Conservation (phyloP, 441 rosid species). For the Croton laevigatus region DNA sequence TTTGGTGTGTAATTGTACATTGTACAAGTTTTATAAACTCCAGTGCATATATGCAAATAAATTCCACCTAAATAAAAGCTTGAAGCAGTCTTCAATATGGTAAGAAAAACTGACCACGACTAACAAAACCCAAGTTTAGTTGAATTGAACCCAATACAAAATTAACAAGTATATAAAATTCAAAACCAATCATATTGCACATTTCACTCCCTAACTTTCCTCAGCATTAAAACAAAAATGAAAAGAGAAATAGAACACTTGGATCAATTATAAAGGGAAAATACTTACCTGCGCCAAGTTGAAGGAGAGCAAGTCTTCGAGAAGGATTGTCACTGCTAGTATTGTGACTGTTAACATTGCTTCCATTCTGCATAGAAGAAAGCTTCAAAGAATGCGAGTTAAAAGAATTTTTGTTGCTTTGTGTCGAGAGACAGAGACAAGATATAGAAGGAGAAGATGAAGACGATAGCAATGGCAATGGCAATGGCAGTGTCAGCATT, state of each 20-base stretch:
- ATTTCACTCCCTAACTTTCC: not conserved
- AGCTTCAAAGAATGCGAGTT: constrained; percentile 4
- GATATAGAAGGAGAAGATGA: not conserved
- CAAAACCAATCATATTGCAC: not conserved
- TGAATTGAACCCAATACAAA: not conserved
- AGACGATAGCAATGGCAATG: not conserved
- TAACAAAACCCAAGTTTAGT: not conserved
- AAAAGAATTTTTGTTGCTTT: not conserved
- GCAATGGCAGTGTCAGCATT: not conserved
- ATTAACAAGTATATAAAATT: not conserved
- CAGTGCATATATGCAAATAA: not conserved
- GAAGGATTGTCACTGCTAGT: constrained; percentile 28
- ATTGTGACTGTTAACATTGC: constrained; percentile 1
- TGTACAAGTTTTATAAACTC: not conserved
- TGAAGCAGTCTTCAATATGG: not conserved
- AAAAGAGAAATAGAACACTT: not conserved
- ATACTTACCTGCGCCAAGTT: constrained; percentile 39
- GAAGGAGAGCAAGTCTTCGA: constrained; percentile 50
- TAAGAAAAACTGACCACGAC: not conserved
- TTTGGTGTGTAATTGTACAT: not conserved
- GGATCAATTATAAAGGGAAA: not conserved
- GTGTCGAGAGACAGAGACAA: not conserved
- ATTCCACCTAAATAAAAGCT: not conserved
- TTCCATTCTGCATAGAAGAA: constrained; percentile 17
- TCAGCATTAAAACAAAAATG: not conserved